Base-by-base conservation (phyloP, 2,329 filamentous ascomycete genomes). In the Fusarium albosuccineum region DNA sequence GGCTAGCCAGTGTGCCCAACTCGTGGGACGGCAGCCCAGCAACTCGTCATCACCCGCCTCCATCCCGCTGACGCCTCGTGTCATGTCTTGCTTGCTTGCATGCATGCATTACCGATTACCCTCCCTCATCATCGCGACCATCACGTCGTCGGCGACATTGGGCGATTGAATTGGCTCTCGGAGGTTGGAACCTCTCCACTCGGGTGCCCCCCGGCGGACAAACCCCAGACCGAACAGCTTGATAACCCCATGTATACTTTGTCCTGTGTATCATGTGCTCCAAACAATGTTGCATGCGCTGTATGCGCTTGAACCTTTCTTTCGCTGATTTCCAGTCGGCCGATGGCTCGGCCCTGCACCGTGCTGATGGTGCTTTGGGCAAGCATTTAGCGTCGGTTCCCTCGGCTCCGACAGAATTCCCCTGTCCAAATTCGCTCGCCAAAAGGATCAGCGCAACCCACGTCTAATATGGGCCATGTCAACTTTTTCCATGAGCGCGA, bases 341-440 rank as follows among this genome's bases (percentile, higher is more conserved):
- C 70, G 68, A 67, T 66, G 33, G 53, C 48, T 59, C 57, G 50
- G 42, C 40, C 42, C 37, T 51, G 56, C 51, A 61, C 64, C 57
- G 52, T 68, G 66, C 57, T 51, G 66, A 62, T 52, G 56, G 34
- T 26, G 37, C 49, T 44, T 33, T 30, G 26, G 36, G 30, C 48
- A 51, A 29, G 30, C 30, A 45, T 40, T 60, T 64, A 66, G 64
- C 64, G 52, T 62, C 62, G 59, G 62, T 58, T 64, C 59, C 58
- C 56, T 72, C 70, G 70, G 70, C 70, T 72, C 70, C 70, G 70
- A 72, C 29, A 52, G 29, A 52, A 53, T 42, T 14, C 30, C 44
- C 40, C 41, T 50, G 22, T 17, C 52, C 34, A 52, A 60, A 62
- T 56, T 64, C 52, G 52, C 60, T 53, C 34, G 48, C 41, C 40